phyloP scores from a whole-genome alignment of 345 rosid genomes.

The Gossypium raimondii region DNA sequence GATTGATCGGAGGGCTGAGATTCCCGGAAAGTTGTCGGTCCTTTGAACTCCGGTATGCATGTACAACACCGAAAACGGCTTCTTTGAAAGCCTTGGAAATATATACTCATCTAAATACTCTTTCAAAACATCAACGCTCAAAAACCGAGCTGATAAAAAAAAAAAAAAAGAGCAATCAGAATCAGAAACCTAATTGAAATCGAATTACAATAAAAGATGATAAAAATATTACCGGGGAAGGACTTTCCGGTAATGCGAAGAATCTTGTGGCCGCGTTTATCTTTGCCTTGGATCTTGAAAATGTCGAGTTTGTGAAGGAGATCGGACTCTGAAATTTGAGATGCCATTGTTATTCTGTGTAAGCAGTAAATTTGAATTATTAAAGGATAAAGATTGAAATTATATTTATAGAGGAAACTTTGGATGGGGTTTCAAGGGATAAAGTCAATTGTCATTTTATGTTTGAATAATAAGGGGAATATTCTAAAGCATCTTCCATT shows the following conservation, averaged over 20 bases:
- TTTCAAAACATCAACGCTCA: constrained; percentile 45
- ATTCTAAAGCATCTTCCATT: constrained; percentile 20
- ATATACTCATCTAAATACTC: constrained; percentile 50
- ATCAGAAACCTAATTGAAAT: not conserved
- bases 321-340: constrained; percentile 34
- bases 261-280: constrained; percentile 62
- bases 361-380: not conserved
- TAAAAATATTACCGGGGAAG: constrained; percentile 44
- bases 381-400: not conserved
- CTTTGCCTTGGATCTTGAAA: constrained; percentile 73
- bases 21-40: constrained; percentile 62
- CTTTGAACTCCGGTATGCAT: constrained; percentile 72
- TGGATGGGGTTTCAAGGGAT: not conserved
- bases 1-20: constrained; percentile 57
- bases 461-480: not conserved
- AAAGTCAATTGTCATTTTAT: not conserved
- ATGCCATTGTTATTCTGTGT: not conserved
- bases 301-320: constrained; percentile 50
- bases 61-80: constrained; percentile 56
- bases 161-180: not conserved
- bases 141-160: constrained; percentile 39
- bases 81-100: constrained; percentile 46
- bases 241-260: constrained; percentile 54
- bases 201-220: not conserved
- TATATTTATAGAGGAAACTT: not conserved